Base-by-base conservation (phyloP, 2,329 filamentous ascomycete species). In the Arthrobotrys iridis region DNA sequence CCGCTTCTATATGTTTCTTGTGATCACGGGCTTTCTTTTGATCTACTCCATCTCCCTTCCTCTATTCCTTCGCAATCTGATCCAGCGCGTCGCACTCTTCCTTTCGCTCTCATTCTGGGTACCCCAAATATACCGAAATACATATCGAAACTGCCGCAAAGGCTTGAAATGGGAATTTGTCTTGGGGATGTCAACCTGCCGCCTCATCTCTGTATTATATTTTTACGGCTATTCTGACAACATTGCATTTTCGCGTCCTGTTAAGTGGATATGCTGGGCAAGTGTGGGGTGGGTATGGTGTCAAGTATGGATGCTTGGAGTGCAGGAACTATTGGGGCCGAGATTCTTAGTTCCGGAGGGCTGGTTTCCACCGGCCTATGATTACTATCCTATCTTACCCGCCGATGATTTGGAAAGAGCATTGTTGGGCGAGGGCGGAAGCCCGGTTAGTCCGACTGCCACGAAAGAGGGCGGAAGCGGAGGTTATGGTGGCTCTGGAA, bases 111-210 rank as follows among this genome's bases (percentile, higher is more conserved):
- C 93, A 18, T 90, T 97, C 80, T 98, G 94, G 94, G 81, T 89
- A 0, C 94, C 95, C 0, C 95, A 99, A 81, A 96, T 98, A 78
- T 88, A 91, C 80, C 91, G 95, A 77, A 99, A 99, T 22, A 68
- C 64, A 1, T 76, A 76, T 58, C 37, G 79, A 2, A 79, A 79
- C 37, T 79, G 78, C 46, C 75, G 79, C n/a, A 79, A 79, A 43
- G 93, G 94, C 0, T 85, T 98, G n/a, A 87, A 90, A 2, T 97
- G 93, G 93, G 90, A 91, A 73, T 99, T 96, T 80, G 90, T 97
- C 66, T 81, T 93, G 20, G 93, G 93, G 1, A 92, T 97, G 81
- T 95, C 91, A 52, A 79, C 90, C 3, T 85, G 96, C 5, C 90
- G 95, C 1, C 84, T 96, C 4, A 83, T 91, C 0, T 94, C 95